These are phyloP conservation scores for Stachybotrys chartarum DNA, from an alignment of 2,329 filamentous ascomycete genomes.

Conservation along the genomic window DNA sequence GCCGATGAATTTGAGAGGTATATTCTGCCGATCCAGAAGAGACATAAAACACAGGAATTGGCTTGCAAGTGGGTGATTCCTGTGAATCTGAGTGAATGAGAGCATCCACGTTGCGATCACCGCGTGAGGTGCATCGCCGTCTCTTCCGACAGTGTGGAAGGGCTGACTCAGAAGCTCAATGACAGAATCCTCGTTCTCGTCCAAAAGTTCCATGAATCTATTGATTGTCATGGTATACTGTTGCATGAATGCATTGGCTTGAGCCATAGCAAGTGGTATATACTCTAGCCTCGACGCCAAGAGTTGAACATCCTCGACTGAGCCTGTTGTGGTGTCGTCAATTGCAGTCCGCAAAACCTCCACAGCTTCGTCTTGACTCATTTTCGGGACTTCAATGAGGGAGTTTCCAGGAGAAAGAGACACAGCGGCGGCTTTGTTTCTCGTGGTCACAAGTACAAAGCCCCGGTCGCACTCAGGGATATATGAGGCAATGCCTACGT, in stretches of 20 bases:
- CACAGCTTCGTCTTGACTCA: not conserved
- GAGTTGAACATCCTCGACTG: not conserved
- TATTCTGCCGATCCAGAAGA: conserved; percentile 9
- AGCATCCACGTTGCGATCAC: conserved; percentile 25
- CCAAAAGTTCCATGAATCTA: conserved; percentile 13
- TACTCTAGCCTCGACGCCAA: conserved; percentile 1
- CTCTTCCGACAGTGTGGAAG: conserved; percentile 20
- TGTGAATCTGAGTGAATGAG: conserved; percentile 21
- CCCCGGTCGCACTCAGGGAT: conserved; percentile 16
- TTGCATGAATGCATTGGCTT: conserved; percentile 27
- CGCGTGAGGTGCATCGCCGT: conserved; percentile 15
- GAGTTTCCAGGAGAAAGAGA: not conserved
- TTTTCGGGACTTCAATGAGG: not conserved
- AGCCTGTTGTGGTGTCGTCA: no score
- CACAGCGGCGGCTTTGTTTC: conserved; percentile 5
- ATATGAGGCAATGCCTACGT: conserved; percentile 4
- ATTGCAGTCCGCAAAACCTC: not conserved
- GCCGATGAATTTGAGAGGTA: not conserved
- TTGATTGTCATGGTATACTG: conserved; percentile 12
- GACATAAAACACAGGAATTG: conserved; percentile 20
- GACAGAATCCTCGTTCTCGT: conserved; percentile 6
- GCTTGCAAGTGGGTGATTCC: conserved; percentile 15
- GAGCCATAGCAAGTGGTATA: conserved; percentile 26
- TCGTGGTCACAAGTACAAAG: conserved; percentile 12
- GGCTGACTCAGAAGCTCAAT: conserved; percentile 17